Conservation (phyloP, 805 yeast genomes). For the Nakazawaea ambrosiae region DNA sequence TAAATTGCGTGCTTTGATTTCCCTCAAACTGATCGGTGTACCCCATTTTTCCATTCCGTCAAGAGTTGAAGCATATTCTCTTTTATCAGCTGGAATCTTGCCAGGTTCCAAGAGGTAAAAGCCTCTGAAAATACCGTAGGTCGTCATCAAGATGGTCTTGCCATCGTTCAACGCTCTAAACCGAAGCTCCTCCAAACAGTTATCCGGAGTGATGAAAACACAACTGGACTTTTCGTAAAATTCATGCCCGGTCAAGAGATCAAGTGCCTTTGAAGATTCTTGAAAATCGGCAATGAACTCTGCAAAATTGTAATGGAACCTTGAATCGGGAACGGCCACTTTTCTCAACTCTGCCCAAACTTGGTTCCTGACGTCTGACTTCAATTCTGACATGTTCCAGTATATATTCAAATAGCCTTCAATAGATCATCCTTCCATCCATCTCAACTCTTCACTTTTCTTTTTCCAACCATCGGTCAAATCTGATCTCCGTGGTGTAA, state of each 20-base stretch:
- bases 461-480: no score
- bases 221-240: constrained; percentile 13
- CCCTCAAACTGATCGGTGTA: constrained; percentile 14
- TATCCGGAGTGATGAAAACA: constrained; percentile 24
- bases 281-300: constrained; percentile 26
- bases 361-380: constrained; percentile 19
- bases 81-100: constrained; percentile 15
- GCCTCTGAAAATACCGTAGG: constrained; percentile 23
- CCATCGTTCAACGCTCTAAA: constrained; percentile 18
- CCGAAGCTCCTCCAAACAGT: constrained; percentile 22
- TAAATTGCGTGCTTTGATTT: constrained; percentile 13
- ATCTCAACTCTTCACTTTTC: no score
- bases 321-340: constrained; percentile 24
- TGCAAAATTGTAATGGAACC: constrained; percentile 22
- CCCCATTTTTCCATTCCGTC: constrained; percentile 24
- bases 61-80: constrained; percentile 21
- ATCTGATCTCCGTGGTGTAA: no score
- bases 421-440: background rate
- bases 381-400: constrained; percentile 10
- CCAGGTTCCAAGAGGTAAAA: constrained; percentile 20
- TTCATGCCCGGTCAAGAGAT: constrained; percentile 12
- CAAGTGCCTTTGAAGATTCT: constrained; percentile 20
- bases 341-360: constrained; percentile 22
- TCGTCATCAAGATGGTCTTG: constrained; percentile 22
- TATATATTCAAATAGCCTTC: no score